Evolutionary conservation across 345 rosid genomes (phyloP).

Genomic region (Odontarrhena argentea): DNA sequence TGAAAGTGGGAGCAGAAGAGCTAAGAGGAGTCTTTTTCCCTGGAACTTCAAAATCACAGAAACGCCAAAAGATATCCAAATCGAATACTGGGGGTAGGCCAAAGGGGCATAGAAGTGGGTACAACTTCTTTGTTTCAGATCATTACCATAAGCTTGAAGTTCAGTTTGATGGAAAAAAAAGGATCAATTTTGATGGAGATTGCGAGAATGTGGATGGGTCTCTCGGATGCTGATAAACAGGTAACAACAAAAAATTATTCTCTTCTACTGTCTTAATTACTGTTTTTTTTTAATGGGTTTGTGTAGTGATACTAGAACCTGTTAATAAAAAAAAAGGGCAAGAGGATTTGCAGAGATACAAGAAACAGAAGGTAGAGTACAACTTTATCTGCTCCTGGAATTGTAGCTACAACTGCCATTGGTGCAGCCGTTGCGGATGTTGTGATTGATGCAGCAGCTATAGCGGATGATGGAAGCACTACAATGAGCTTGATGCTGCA

Average conservation of each 20-base stretch:
- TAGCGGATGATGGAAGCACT: too few species aligned
- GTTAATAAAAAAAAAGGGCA: background rate
- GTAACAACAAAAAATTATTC: conserved; percentile 2
- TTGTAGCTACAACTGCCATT: background rate
- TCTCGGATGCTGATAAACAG: conserved; percentile 22
- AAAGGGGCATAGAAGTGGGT: conserved; percentile 18
- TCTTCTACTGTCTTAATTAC: too few species aligned
- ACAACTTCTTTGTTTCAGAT: conserved; percentile 25
- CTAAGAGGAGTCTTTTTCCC: conserved; percentile 72
- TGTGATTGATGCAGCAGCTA: too few species aligned
- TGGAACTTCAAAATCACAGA: conserved; percentile 27
- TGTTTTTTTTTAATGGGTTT: background rate
- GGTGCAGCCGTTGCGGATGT: background rate
- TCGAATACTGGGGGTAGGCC: conserved; percentile 11
- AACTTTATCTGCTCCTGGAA: background rate
- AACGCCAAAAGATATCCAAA: conserved; percentile 17
- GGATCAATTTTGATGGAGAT: background rate
- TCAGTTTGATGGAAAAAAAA: background rate
- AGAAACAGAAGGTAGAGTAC: background rate
- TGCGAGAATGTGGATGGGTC: conserved; percentile 21
- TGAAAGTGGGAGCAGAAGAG: conserved; percentile 55
- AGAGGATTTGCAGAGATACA: conserved; percentile 14
- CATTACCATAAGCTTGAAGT: background rate
- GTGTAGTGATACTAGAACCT: background rate
- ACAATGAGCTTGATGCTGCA: too few species aligned